phyloP scores from a whole-genome alignment of 257 asterid genomes.

The Orobanche coerulescens region DNA sequence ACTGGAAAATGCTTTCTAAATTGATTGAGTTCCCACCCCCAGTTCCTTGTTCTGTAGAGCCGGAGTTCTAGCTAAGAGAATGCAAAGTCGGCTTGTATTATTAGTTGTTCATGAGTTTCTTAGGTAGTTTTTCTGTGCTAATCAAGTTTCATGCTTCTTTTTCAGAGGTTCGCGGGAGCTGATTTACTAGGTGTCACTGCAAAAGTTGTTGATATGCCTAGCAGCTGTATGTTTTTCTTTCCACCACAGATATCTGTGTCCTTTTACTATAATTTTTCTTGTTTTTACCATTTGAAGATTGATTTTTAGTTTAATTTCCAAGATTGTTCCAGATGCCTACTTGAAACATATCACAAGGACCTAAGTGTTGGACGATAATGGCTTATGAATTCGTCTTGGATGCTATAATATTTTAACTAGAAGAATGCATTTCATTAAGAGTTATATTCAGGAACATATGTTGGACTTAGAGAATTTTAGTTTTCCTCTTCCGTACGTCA shows the following conservation, averaged over 20 bases:
- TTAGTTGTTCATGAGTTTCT: not conserved
- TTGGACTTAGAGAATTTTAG: too few relatives aligned
- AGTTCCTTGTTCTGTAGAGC: conserved; percentile 4
- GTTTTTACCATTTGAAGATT: too few relatives aligned
- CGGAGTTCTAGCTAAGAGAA: not conserved
- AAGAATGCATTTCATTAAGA: too few relatives aligned
- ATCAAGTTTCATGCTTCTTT: conserved; percentile 21
- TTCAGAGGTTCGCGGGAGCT: conserved; percentile 77
- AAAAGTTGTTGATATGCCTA: conserved; percentile 81
- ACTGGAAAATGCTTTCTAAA: conserved; percentile 1
- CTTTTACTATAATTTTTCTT: not conserved
- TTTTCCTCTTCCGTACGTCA: too few relatives aligned
- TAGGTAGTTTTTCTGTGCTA: conserved; percentile 19
- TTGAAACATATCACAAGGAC: too few relatives aligned
- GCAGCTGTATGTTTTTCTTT: conserved; percentile 45
- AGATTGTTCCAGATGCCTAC: too few relatives aligned
- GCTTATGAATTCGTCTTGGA: too few relatives aligned
- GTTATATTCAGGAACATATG: too few relatives aligned
- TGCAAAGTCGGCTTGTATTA: not conserved
- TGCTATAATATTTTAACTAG: too few relatives aligned
- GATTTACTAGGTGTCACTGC: conserved; percentile 92
- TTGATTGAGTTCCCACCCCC: not conserved
- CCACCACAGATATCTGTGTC: conserved; percentile 1
- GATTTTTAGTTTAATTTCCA: too few relatives aligned
- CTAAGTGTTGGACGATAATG: too few relatives aligned